Conservation (phyloP, 768 basidiomycete species). For the Flagelloscypha sp. region DNA sequence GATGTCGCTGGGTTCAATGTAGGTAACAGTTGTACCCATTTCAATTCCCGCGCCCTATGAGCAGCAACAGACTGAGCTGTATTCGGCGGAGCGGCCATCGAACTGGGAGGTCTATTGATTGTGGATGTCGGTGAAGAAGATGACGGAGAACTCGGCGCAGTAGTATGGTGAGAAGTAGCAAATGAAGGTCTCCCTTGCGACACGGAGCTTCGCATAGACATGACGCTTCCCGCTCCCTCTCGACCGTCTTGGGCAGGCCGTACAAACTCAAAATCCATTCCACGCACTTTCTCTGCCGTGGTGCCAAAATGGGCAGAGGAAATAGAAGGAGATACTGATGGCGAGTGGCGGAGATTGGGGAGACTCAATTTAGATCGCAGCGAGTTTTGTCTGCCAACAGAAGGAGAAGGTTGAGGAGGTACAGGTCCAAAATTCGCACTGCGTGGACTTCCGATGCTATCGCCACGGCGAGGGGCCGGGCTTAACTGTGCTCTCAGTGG, state of each 20-base stretch:
- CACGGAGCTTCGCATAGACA: conserved; percentile 24
- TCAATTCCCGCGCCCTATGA: conserved; percentile 67
- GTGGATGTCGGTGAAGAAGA: conserved; percentile 15
- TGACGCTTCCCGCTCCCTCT: conserved; percentile 51
- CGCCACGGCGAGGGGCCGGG: too few relatives aligned
- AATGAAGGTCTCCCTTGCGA: conserved; percentile 14
- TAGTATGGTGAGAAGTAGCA: conserved; percentile 14
- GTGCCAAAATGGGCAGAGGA: conserved; percentile 25
- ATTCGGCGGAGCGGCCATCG: conserved; percentile 6
- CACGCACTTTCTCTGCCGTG: conserved; percentile 66
- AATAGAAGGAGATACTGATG: conserved; percentile 17
- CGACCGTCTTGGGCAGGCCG: conserved; percentile 39
- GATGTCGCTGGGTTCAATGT: conserved; percentile 51
- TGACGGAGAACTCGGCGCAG: conserved; percentile 1
- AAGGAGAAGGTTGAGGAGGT: too few relatives aligned
- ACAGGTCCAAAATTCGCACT: too few relatives aligned
- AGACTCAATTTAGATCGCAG: conserved; percentile 61
- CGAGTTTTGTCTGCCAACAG: conserved; percentile 30
- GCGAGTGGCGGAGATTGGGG: conserved; percentile 46
- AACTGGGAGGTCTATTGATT: background rate
- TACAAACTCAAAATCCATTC: conserved; percentile 77
- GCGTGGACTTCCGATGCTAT: too few relatives aligned
- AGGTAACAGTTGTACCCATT: conserved; percentile 64
- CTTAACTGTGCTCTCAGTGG: too few relatives aligned
- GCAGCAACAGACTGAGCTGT: conserved; percentile 33